Conservation (phyloP, 768 basidiomycete genomes). For the Phlebiopsis gigantea region DNA sequence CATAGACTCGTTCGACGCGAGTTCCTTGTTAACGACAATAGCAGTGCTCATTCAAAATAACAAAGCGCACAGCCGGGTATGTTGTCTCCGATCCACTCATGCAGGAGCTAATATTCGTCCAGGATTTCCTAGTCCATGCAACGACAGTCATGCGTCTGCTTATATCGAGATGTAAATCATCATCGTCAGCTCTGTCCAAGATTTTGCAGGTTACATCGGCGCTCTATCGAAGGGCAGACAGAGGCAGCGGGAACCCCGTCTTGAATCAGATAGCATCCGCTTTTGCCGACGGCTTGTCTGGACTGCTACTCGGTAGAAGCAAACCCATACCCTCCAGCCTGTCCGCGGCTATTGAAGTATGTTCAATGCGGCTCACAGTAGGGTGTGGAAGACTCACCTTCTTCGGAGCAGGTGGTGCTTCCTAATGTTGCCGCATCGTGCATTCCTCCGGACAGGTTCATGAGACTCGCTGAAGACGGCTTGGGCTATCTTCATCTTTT, state of each 20-base stretch:
- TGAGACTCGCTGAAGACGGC: constrained; percentile 43
- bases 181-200: constrained; percentile 35
- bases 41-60: constrained; percentile 55
- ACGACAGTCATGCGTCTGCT: constrained; percentile 56
- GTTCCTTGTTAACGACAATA: constrained; percentile 47
- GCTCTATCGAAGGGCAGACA: constrained; percentile 32
- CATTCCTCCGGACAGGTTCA: constrained; percentile 29
- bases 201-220: constrained; percentile 45
- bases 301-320: constrained; percentile 17
- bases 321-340: constrained; percentile 16
- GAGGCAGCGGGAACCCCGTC: constrained; percentile 7
- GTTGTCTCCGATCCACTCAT: constrained; percentile 9
- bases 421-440: constrained; percentile 1
- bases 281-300: constrained; percentile 20
- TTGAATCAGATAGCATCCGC: constrained; percentile 17
- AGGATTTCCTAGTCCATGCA: constrained; percentile 57
- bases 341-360: constrained; percentile 37
- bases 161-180: constrained; percentile 46
- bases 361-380: not conserved
- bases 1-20: constrained; percentile 45
- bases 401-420: constrained; percentile 6
- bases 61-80: constrained; percentile 50
- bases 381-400: not conserved
- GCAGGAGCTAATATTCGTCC: not conserved
- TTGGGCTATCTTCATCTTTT: constrained; percentile 50